phyloP scores from a whole-genome alignment of 1,284 basidiomycete genomes.

The Filobasidium uniguttulatum region DNA sequence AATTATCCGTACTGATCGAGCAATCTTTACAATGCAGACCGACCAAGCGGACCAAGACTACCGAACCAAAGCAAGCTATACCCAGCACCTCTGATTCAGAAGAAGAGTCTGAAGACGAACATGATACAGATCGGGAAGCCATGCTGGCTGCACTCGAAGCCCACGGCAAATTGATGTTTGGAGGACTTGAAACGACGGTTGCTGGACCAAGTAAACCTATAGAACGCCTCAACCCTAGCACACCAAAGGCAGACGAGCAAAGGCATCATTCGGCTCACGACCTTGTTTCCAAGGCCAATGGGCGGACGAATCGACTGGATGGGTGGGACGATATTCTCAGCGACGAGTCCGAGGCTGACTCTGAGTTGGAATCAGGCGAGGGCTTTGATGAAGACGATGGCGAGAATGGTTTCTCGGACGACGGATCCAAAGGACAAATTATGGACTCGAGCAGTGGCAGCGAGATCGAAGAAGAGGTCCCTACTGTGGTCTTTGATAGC shows the following conservation, averaged over 20 bases:
- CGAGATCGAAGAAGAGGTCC: constrained; percentile 20
- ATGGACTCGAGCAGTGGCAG: constrained; percentile 27
- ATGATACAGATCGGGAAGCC: constrained; percentile 18
- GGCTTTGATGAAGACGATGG: constrained; percentile 15
- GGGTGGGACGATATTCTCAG: not conserved
- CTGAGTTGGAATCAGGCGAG: constrained; percentile 5
- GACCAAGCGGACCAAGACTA: too few relatives aligned
- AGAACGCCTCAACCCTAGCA: too few relatives aligned
- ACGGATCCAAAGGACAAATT: constrained; percentile 21
- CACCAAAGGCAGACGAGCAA: not conserved
- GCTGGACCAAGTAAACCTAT: not conserved
- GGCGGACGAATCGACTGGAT: too few relatives aligned
- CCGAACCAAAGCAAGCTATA: too few relatives aligned
- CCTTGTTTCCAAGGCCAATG: too few relatives aligned
- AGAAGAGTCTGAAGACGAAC: constrained; percentile 8
- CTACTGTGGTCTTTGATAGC: constrained; percentile 31
- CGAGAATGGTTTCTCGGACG: constrained; percentile 11
- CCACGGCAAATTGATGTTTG: constrained; percentile 31
- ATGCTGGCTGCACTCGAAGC: constrained; percentile 36
- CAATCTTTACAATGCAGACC: too few relatives aligned
- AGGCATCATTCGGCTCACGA: not conserved
- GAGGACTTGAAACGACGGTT: constrained; percentile 13
- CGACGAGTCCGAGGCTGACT: constrained; percentile 5
- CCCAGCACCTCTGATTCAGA: constrained; percentile 14
- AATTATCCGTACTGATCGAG: too few relatives aligned